Evolutionary conservation across 495 filamentous ascomycete genomes (phyloP).

Genomic region (Neurospora terricola): DNA sequence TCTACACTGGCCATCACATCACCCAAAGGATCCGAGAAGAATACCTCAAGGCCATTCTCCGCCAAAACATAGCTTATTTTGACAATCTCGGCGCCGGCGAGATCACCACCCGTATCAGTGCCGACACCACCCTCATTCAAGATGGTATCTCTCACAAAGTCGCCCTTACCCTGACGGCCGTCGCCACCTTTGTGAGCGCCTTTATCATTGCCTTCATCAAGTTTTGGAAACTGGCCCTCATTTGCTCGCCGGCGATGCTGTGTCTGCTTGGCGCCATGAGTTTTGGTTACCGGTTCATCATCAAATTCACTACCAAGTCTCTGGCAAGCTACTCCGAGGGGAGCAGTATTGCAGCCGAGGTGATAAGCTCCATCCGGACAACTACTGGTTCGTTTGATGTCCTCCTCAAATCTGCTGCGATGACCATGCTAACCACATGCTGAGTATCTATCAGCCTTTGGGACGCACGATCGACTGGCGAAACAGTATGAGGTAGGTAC

Average conservation of each 20-base stretch:
- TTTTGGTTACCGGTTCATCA: conserved; percentile 54
- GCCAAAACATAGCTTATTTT: conserved; percentile 32
- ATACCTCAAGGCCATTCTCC: conserved; percentile 28
- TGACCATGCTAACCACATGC: neutral
- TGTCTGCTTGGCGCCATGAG: conserved; percentile 54
- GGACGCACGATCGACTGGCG: neutral
- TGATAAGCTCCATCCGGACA: neutral
- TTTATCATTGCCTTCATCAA: conserved; percentile 67
- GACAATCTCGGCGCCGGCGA: conserved; percentile 26
- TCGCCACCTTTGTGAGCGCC: conserved; percentile 61
- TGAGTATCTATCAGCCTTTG: neutral
- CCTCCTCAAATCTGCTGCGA: neutral
- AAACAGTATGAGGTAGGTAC: neutral
- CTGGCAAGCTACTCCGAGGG: conserved; percentile 49
- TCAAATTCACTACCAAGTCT: conserved; percentile 62
- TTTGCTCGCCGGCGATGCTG: conserved; percentile 56
- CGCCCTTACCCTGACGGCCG: conserved; percentile 52
- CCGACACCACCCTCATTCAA: conserved; percentile 44
- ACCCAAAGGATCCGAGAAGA: conserved; percentile 21
- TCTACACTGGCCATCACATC: conserved; percentile 23
- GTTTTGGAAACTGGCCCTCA: conserved; percentile 60
- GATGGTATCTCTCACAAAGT: conserved; percentile 71
- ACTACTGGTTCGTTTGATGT: neutral
- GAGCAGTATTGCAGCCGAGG: neutral
- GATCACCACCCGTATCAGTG: conserved; percentile 31